Conservation (phyloP, 2,329 filamentous ascomycete species). For the Colletotrichum sp. region DNA sequence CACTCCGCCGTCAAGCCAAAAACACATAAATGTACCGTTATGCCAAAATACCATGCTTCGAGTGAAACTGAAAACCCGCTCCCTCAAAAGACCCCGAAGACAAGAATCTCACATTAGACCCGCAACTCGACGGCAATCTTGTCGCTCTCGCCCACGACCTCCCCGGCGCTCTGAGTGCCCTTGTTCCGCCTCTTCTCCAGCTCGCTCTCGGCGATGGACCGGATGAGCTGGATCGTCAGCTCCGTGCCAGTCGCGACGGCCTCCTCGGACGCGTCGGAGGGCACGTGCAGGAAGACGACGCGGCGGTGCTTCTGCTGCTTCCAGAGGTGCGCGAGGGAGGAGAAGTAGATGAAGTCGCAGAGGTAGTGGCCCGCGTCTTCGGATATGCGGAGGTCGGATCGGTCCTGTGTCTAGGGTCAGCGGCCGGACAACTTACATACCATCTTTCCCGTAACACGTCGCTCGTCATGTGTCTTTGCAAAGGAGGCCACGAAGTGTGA, state of each 20-base stretch:
- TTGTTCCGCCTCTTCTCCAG: constrained; percentile 25
- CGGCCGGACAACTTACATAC: not conserved
- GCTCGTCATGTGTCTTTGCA: not conserved
- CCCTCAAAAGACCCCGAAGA: too few relatives aligned
- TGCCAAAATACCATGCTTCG: not conserved
- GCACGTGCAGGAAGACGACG: constrained; percentile 77
- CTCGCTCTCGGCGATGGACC: constrained; percentile 61
- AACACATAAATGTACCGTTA: not conserved
- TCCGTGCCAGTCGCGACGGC: constrained; percentile 55
- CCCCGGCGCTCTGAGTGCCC: not conserved
- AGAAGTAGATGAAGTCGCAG: constrained; percentile 82
- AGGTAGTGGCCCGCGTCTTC: constrained; percentile 75
- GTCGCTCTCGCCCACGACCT: not conserved
- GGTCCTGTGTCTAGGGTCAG: constrained; percentile 29
- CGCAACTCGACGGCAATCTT: constrained; percentile 23
- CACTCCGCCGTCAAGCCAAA: too few relatives aligned
- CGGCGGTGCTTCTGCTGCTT: constrained; percentile 51
- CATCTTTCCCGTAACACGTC: not conserved
- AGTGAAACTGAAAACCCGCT: not conserved
- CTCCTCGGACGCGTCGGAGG: constrained; percentile 58
- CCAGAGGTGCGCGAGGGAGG: constrained; percentile 64
- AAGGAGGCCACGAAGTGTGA: too few relatives aligned
- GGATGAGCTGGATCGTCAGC: constrained; percentile 58
- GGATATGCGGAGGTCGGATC: constrained; percentile 61
- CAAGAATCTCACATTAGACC: too few relatives aligned